A percentile compares a stretch with the other conserved stretches of the same genome.
phyloP scores from a whole-genome alignment of 2,329 filamentous ascomycete genomes.

The Sphaerostilbella broomeana region DNA sequence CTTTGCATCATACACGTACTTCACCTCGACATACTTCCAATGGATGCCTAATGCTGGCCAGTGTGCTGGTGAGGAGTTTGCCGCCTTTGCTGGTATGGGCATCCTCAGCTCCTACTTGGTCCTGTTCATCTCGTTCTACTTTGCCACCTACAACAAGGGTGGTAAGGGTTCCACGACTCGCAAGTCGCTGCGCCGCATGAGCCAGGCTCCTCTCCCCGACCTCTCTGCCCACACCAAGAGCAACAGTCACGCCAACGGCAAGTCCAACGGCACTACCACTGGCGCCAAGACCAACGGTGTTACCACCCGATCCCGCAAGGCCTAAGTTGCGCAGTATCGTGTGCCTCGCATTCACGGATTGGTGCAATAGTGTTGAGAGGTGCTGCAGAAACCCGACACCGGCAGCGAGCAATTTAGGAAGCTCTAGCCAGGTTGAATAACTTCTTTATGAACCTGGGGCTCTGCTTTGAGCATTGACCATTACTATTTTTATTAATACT shows the following conservation, averaged over 20 bases:
- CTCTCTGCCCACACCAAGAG: conserved; percentile 56
- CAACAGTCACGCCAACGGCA: conserved; percentile 45
- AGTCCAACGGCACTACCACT: conserved; percentile 46
- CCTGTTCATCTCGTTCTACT: conserved; percentile 98
- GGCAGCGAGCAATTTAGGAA: too few relatives aligned
- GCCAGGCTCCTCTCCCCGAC: conserved; percentile 66
- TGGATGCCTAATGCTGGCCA: conserved; percentile 76
- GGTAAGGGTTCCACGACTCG: conserved; percentile 73
- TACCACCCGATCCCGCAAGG: conserved; percentile 64
- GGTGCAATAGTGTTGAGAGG: background rate
- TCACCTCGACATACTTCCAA: conserved; percentile 82
- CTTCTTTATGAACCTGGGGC: conserved; percentile 3
- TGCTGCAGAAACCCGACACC: background rate
- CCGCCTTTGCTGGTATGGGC: conserved; percentile 83
- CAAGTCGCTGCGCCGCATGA: conserved; percentile 64
- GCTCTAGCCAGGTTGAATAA: too few relatives aligned
- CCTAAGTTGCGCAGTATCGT: too few relatives aligned
- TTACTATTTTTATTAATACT: conserved; percentile 12
- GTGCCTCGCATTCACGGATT: background rate
- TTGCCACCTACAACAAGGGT: conserved; percentile 89
- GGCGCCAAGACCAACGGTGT: conserved; percentile 53
- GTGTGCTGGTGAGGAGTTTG: conserved; percentile 95
- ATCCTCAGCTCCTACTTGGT: conserved; percentile 93
- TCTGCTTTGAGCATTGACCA: background rate
- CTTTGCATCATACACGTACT: conserved; percentile 99